Evolutionary conservation across 148 eudicot species (phyloP), one percentile per base, ranked within the genome.

Genomic region (Rhododendron williamsianum): DNA sequence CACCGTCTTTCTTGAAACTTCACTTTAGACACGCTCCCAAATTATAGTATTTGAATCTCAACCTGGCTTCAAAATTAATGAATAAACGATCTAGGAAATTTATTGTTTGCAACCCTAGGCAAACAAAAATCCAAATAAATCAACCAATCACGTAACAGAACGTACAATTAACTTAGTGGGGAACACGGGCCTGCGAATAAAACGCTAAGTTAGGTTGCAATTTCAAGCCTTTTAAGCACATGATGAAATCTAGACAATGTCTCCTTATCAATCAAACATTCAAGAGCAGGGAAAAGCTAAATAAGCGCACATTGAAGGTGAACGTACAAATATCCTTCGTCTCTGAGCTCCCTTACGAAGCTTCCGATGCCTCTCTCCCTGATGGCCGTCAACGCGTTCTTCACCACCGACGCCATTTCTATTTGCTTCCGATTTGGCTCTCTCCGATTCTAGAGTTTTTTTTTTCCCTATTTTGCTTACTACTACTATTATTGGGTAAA

Each of bases 281-380:
- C 3, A 21, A 49, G 33, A 74, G 13, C 7, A 30, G 82, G 56
- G 33, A 87, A 83, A 18, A 54, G 4, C 33, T 15, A 51, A 1
- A 45, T 1, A 49, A 23, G 73, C n/a, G n/a, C 21, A 81, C n/a
- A 16, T 0, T 4, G 23, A 30, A 33, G 19, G 60, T 67, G 46
- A 23, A 89, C 94, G 74, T 77, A 95, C 98, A 88, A 3, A 81
- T 60, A 95, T 86, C 98, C 98, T 92, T 95, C 98, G 45, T 92
- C 90, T 58, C 89, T 89, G 84, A 95, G 90, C 85, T 93, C 95
- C 38, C 96, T 89, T 18, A 92, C 9, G 89, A 92, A 94, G 77
- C 84, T 92, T 83, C 80, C 85, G 67, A 95, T 35, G 36, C 98
- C 98, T 83, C 91, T 94, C 81, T 95, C 98, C 81, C 85, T 94